Conservation (phyloP, 805 yeast genomes). For the Candida easanensis region DNA sequence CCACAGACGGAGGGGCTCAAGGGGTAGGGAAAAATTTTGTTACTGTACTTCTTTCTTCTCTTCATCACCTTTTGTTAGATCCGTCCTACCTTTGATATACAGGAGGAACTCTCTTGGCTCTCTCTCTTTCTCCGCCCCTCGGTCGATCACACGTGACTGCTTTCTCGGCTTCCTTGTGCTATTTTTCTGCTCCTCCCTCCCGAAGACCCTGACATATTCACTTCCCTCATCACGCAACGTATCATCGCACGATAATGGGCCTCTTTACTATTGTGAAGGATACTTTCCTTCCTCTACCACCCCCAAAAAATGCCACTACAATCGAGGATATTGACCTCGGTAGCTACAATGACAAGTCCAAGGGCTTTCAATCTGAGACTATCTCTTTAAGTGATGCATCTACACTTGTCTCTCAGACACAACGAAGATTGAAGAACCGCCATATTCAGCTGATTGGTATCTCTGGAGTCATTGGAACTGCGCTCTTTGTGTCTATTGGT, state of each 20-base stretch:
- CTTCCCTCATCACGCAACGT: no score
- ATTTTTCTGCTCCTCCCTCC: no score
- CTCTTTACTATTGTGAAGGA: conserved; percentile 14
- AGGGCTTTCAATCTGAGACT: conserved; percentile 5
- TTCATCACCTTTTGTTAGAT: no score
- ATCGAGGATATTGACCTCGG: not conserved
- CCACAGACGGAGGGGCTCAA: no score
- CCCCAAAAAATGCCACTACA: conserved; percentile 4
- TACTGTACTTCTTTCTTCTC: no score
- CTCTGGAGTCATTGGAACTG: conserved; percentile 83
- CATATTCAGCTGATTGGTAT: conserved; percentile 79
- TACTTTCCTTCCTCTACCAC: conserved; percentile 23
- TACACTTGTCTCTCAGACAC: conserved; percentile 30
- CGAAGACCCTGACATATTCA: no score
- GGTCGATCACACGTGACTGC: no score
- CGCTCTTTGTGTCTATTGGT: conserved; percentile 72
- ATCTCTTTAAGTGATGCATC: conserved; percentile 23
- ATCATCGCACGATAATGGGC: conserved; percentile 1
- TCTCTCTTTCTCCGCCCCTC: no score
- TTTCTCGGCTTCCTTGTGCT: no score
- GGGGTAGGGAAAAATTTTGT: no score
- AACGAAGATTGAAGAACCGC: conserved; percentile 57
- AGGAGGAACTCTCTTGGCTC: no score
- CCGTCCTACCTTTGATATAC: no score
- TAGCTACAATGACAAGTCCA: not conserved